phyloP scores from a whole-genome alignment of 495 filamentous ascomycete species.

The Tuber melanosporum region DNA sequence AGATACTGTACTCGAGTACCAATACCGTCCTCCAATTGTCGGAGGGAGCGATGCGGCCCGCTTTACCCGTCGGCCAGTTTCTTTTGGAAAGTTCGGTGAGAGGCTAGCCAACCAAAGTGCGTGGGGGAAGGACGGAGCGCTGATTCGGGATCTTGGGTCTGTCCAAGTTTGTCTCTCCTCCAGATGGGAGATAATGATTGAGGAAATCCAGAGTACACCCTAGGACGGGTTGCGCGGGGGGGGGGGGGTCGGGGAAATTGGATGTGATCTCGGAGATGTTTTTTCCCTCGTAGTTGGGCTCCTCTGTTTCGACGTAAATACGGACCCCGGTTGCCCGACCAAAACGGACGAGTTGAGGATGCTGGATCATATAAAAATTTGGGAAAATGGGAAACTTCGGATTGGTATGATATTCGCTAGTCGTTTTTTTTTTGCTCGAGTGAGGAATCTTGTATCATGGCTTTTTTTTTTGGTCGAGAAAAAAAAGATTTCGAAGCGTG shows the following conservation, averaged over 20 bases:
- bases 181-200: too few relatives aligned
- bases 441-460: background rate
- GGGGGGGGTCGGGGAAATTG: too few relatives aligned
- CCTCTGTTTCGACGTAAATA: background rate
- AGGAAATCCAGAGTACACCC: background rate
- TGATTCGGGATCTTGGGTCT: background rate
- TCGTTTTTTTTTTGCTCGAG: background rate
- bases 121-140: background rate
- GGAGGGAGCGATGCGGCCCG: background rate
- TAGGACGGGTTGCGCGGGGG: background rate
- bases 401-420: background rate
- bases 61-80: background rate
- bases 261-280: background rate
- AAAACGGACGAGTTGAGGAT: background rate
- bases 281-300: background rate
- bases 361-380: background rate
- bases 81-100: background rate
- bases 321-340: background rate
- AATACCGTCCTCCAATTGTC: background rate
- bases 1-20: too few relatives aligned
- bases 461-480: background rate
- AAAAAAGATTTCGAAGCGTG: background rate
- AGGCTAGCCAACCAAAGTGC: background rate
- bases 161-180: background rate
- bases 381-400: too few relatives aligned